Evolutionary conservation across 805 yeast genomes (phyloP), one percentile per base, ranked within the genome.

Genomic region (Kuraishia cidri): DNA sequence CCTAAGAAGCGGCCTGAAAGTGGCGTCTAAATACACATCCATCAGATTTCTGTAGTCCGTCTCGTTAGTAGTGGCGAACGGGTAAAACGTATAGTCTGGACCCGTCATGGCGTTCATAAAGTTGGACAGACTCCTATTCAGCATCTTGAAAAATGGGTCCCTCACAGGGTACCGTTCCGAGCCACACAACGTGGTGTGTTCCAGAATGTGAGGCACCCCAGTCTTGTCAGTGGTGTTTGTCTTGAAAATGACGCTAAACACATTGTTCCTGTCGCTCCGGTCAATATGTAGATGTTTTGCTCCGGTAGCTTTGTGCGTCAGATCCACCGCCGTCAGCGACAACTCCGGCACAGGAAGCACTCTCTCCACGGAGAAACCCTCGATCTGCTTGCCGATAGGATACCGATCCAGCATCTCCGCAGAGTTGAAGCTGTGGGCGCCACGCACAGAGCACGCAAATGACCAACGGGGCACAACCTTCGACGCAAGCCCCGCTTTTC

Each of bases 81-180:
- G 98, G 47, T 83, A 92, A 55, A 77, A 88, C 0, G 98, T 92
- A 50, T 87, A 88, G 56, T 92, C 97, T 45, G 83, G 88, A 15
- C 95, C 98, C 0, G 98, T 92, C 96, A 92, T 85, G 6, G 98
- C 98, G 53, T 92, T 92, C 98, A 92, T 92, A 57, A 87, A 92
- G 53, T 86, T 92, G 22, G 96, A 78, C 47, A 92, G 61, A n/a
- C 97, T 86, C 41, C 97, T 62, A 54, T 87, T 90, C 37, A 90
- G 65, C 98, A 92, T 92, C 54, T 90, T 90, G 71, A 92, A 92
- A 56, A 92, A 92, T 2, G 98, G 98, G 57, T 92, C 98, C 43
- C 97, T 66, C 2, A 92, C 96, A 3, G 97, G 97, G 54, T 75
- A 92, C 49, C 80, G 82, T 36, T 71, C 65, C 1, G 97, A 87